Evolutionary conservation across 352 stramenopile genomes (phyloP).

Genomic region (Globisporangium camurandrum): DNA sequence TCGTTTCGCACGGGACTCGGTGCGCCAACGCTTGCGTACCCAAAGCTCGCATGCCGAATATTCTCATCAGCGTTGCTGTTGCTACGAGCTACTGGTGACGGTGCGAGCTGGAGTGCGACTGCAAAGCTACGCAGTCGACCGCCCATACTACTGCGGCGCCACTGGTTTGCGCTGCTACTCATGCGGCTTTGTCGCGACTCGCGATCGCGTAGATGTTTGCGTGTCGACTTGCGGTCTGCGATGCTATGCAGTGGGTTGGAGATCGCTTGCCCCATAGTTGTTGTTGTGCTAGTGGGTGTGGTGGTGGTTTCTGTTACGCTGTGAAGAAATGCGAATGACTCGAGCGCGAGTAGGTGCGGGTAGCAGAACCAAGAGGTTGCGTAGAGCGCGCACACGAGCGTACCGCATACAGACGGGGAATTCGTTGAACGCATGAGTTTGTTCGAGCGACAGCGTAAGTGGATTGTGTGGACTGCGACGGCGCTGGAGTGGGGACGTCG

Average conservation of each 20-base stretch:
- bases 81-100: background rate
- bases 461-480: too few relatives aligned
- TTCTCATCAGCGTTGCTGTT: background rate
- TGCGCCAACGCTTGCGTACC: too few relatives aligned
- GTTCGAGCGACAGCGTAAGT: too few relatives aligned
- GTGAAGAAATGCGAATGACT: background rate
- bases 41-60: too few relatives aligned
- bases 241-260: conserved; percentile 1
- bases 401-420: too few relatives aligned
- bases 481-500: too few relatives aligned
- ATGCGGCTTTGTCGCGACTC: conserved; percentile 1
- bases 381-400: too few relatives aligned
- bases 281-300: too few relatives aligned
- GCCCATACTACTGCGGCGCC: conserved; percentile 8
- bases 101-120: conserved; percentile 1
- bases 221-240: too few relatives aligned
- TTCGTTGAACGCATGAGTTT: too few relatives aligned
- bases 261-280: conserved; percentile 9
- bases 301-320: background rate
- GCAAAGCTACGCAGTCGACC: conserved; percentile 8
- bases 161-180: conserved; percentile 1
- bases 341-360: background rate
- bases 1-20: conserved; percentile 12
- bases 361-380: background rate
- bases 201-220: background rate